Percentiles rank a stretch among this genome's conserved stretches.
These are phyloP conservation scores for Nemophila menziesii DNA, from an alignment of 257 asterid species.

Conservation along the genomic window DNA sequence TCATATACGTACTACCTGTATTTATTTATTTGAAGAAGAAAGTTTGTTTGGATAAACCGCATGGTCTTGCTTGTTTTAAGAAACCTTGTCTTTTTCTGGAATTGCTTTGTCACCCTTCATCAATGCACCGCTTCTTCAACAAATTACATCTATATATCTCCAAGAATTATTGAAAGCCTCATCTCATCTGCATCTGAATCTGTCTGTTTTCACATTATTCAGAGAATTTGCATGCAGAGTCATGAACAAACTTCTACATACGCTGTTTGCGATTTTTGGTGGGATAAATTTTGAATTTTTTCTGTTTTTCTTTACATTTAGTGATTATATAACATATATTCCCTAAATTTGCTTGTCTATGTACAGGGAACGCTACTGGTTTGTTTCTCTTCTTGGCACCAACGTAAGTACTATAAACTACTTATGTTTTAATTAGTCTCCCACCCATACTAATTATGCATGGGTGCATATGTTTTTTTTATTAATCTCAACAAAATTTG, in stretches of 20 bases:
- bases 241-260: slow-evolving; percentile 26
- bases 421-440: too few species aligned
- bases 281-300: background rate
- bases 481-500: too few species aligned
- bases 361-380: slow-evolving; percentile 58
- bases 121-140: slow-evolving; percentile 6
- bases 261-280: slow-evolving; percentile 47
- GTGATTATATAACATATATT: background rate
- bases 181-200: background rate
- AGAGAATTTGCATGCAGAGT: too few species aligned
- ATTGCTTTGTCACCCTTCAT: slow-evolving; percentile 8
- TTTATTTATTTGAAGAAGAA: too few species aligned
- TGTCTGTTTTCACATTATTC: background rate
- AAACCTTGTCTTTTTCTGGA: too few species aligned
- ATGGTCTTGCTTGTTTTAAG: too few species aligned
- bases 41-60: too few species aligned
- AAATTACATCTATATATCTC: too few species aligned
- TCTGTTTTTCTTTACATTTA: background rate
- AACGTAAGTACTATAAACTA: slow-evolving; percentile 33
- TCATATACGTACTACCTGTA: too few species aligned
- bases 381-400: slow-evolving; percentile 79
- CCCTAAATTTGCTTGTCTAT: background rate
- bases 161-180: too few species aligned
- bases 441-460: too few species aligned
- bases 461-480: too few species aligned